Evolutionary conservation across 2,329 filamentous ascomycete genomes (phyloP), one percentile per base, ranked within the genome.

Genomic region (Clonostachys byssicola): DNA sequence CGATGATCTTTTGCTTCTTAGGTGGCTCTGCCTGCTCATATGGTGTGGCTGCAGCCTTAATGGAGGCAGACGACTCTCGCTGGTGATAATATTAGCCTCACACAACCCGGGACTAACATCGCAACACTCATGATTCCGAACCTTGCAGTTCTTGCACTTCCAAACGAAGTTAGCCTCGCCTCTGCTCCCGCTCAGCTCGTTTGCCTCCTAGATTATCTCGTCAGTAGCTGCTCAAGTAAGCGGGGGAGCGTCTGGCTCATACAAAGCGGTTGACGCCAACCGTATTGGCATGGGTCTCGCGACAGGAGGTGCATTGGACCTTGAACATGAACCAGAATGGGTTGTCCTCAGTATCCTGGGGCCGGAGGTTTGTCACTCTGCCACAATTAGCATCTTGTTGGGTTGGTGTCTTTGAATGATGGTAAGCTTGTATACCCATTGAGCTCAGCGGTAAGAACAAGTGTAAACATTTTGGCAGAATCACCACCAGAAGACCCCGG

Each of bases 131-230:
- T n/a, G 6, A n/a, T n/a, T 4, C 7, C 36, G 17, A 56, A 94
- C 91, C 81, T 94, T 95, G 84, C 94, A 99, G 64, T 94, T 92
- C 70, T 95, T 96, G 79, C 94, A 99, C 67, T 85, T 92, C 92
- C 94, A 99, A n/a, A 99, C 94, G 68, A 99, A 99, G 68, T 97
- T 97, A 51, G 94, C 94, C 68, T 97, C 92, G 54, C 94, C 94
- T 60, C 90, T 82, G 66, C 92, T 96, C 35, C 92, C 92, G 53
- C 89, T 94, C 66, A 96, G 84, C 54, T 96, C 91, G 62, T 95
- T 92, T 60, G 76, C 79, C 63, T 97, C 92, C 90, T 96, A 52
- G 4, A 45, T n/a, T 2, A 5, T 39, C 14, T 1, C 36, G 36
- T n/a, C 12, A 18, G 38, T 14, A 34, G 16, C 46, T 18, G 36